Evolutionary conservation across 2,329 filamentous ascomycete genomes (phyloP).

Genomic region (Orbilia javanica): DNA sequence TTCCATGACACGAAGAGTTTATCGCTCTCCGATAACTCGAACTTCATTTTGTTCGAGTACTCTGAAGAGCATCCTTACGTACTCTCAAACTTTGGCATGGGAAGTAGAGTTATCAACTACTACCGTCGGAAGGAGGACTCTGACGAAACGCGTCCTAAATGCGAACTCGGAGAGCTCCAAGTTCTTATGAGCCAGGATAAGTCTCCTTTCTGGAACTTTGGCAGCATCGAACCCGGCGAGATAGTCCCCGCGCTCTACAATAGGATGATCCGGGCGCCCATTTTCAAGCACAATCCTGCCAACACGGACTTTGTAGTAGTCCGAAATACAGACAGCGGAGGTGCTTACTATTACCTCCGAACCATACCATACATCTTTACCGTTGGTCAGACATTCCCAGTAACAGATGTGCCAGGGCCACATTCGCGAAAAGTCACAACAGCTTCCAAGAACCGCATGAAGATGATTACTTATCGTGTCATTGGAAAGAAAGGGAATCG

Average conservation of each 20-base stretch:
- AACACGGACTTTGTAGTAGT: conserved; percentile 87
- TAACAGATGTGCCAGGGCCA: conserved; percentile 89
- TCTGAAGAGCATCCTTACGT: conserved; percentile 93
- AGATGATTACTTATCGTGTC: conserved; percentile 93
- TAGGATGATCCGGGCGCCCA: conserved; percentile 91
- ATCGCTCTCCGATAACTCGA: conserved; percentile 88
- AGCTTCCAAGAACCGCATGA: conserved; percentile 94
- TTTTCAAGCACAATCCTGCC: conserved; percentile 86
- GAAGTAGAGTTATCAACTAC: conserved; percentile 94
- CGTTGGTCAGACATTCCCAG: conserved; percentile 93
- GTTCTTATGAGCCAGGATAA: conserved; percentile 92
- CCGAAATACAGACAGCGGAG: conserved; percentile 80
- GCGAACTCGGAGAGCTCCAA: conserved; percentile 87
- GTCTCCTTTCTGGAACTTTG: conserved; percentile 95
- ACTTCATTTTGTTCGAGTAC: conserved; percentile 90
- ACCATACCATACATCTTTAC: conserved; percentile 91
- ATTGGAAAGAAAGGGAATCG: conserved; percentile 80
- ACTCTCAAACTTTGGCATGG: conserved; percentile 97
- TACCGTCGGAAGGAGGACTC: conserved; percentile 84
- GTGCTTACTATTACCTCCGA: conserved; percentile 83
- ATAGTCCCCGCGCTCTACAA: conserved; percentile 92
- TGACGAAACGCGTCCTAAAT: conserved; percentile 66
- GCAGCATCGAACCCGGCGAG: conserved; percentile 90
- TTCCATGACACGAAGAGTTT: conserved; percentile 85
- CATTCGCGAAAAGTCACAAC: conserved; percentile 96